Evolutionary conservation across 2,329 filamentous ascomycete genomes (phyloP).

Genomic region (Aspergillus pseudonomiae): DNA sequence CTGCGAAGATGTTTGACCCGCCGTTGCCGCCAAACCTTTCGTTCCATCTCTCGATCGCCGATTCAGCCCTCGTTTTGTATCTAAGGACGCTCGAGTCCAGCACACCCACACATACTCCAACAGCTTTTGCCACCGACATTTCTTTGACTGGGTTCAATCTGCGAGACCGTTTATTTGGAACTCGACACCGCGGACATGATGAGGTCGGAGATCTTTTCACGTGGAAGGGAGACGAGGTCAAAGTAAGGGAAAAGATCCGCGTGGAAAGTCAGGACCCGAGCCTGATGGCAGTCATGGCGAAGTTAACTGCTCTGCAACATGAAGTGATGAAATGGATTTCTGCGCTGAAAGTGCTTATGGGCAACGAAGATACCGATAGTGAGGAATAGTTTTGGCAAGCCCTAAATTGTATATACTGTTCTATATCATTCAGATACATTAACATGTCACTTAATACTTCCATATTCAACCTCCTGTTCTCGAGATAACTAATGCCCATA

Average conservation of each 20-base stretch:
- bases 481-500: background rate
- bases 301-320: slow-evolving; percentile 76
- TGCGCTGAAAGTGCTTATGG: slow-evolving; percentile 79
- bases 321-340: slow-evolving; percentile 69
- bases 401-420: background rate
- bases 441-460: background rate
- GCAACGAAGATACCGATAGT: slow-evolving; percentile 54
- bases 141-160: slow-evolving; percentile 60
- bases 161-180: slow-evolving; percentile 57
- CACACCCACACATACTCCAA: slow-evolving; percentile 59
- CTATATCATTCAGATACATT: background rate
- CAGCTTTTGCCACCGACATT: slow-evolving; percentile 71
- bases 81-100: slow-evolving; percentile 71
- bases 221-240: slow-evolving; percentile 72
- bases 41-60: slow-evolving; percentile 69
- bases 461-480: background rate
- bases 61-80: slow-evolving; percentile 70
- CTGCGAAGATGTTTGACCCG: slow-evolving; percentile 59
- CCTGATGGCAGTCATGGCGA: slow-evolving; percentile 79
- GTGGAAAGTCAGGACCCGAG: slow-evolving; percentile 89
- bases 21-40: slow-evolving; percentile 69
- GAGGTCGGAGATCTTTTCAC: slow-evolving; percentile 78
- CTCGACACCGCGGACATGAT: slow-evolving; percentile 67
- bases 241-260: slow-evolving; percentile 84
- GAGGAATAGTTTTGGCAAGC: slow-evolving; percentile 20